Evolutionary conservation across 208 protist genomes (phyloP).

Genomic region (Leishmania amazonensis): DNA sequence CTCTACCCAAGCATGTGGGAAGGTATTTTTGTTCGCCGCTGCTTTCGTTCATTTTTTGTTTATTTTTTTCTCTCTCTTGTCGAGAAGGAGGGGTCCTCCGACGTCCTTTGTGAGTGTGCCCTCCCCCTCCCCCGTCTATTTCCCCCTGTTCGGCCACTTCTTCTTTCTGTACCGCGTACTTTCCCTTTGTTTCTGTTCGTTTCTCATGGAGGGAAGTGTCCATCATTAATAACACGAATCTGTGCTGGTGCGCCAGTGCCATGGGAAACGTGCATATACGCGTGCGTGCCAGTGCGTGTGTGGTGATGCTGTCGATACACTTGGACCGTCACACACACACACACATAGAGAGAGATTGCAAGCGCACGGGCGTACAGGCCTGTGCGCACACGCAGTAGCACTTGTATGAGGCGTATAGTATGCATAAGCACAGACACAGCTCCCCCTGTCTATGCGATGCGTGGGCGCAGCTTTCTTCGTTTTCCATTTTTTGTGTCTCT

Average conservation of each 20-base stretch:
- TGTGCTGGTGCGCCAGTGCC: neutral
- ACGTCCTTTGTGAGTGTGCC: neutral
- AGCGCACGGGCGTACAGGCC: neutral
- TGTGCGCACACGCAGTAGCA: neutral
- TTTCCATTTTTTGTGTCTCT: neutral
- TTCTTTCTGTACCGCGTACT: neutral
- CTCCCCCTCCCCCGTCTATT: neutral
- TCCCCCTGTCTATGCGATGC: neutral
- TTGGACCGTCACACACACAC: neutral
- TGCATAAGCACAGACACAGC: neutral
- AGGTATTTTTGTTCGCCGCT: neutral
- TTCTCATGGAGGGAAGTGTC: neutral
- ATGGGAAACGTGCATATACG: neutral
- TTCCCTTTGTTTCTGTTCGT: neutral
- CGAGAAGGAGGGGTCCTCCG: neutral
- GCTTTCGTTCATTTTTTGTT: neutral
- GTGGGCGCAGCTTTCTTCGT: neutral
- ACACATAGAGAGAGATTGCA: neutral
- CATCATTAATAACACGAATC: slow-evolving; percentile 3
- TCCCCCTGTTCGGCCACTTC: neutral
- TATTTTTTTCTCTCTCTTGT: neutral
- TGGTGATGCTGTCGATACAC: slow-evolving; percentile 12
- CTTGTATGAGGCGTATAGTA: neutral
- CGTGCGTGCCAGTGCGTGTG: neutral
- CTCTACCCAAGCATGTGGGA: neutral